phyloP scores from a whole-genome alignment of 306 rosid species.

The Carpinus fangiana region DNA sequence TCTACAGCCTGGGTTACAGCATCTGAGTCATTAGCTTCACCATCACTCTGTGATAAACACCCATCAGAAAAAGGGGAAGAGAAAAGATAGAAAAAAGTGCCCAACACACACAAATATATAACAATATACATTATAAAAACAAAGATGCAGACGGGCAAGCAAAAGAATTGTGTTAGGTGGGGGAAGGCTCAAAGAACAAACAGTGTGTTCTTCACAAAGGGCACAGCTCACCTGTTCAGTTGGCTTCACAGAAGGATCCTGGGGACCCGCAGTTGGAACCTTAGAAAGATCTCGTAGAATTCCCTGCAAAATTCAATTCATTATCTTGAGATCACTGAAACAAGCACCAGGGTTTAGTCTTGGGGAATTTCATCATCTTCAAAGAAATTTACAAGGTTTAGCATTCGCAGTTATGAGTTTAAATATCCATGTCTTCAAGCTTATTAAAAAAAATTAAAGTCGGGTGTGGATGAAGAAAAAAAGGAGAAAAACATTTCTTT shows the following conservation, averaged over 20 bases:
- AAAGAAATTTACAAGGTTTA: too few species aligned
- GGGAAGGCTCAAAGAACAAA: not conserved
- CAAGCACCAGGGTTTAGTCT: not conserved
- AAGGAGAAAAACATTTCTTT: not conserved
- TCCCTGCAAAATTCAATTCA: constrained; percentile 40
- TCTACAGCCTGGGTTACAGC: constrained; percentile 14
- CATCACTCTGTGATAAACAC: constrained; percentile 24
- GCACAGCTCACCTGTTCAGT: constrained; percentile 36
- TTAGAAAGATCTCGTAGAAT: constrained; percentile 43
- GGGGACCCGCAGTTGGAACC: constrained; percentile 27
- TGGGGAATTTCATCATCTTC: not conserved
- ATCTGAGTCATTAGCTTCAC: constrained; percentile 30
- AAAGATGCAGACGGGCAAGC: not conserved
- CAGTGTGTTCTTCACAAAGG: not conserved
- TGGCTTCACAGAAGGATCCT: constrained; percentile 38
- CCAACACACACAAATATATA: not conserved
- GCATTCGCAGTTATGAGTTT: not conserved
- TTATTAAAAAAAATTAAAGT: not conserved
- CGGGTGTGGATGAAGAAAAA: not conserved
- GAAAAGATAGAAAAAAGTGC: not conserved
- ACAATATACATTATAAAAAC: not conserved
- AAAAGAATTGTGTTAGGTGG: not conserved
- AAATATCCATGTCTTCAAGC: not conserved
- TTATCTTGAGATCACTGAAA: constrained; percentile 8
- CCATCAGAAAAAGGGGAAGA: not conserved